A percentile compares a stretch with the other conserved stretches of the same genome.
phyloP scores from a whole-genome alignment of 306 rosid genomes.

The Hippophae rhamnoides region DNA sequence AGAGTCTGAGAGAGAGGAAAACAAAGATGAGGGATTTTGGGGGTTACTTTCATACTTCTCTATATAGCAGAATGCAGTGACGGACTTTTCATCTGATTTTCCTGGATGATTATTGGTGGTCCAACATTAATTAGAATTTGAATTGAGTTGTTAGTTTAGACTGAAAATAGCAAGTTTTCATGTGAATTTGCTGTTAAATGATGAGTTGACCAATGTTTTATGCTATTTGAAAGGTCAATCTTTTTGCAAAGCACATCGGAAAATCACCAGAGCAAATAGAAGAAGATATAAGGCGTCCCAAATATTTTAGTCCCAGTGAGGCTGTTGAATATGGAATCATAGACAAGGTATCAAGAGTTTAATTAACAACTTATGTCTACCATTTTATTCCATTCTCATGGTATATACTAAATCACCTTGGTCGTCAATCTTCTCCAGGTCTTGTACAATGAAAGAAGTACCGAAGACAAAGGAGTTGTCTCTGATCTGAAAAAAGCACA shows the following conservation, averaged over 20 bases:
- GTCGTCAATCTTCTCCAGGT: conserved; percentile 43
- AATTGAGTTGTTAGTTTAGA: background rate
- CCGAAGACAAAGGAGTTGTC: conserved; percentile 71
- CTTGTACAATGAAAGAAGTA: conserved; percentile 57
- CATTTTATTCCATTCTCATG: background rate
- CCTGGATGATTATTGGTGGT: too few species aligned
- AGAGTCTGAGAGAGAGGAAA: too few species aligned
- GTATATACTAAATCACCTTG: conserved; percentile 1
- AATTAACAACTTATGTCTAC: conserved; percentile 1
- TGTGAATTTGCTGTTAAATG: conserved; percentile 11
- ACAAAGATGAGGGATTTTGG: too few species aligned
- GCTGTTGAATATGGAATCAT: conserved; percentile 97
- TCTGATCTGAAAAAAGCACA: conserved; percentile 79
- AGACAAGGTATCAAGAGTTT: conserved; percentile 59
- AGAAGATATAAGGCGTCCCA: conserved; percentile 82
- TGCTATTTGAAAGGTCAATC: conserved; percentile 51
- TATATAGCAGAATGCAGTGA: too few species aligned
- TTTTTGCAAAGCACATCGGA: conserved; percentile 60
- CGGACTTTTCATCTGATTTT: too few species aligned
- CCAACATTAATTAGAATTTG: too few species aligned
- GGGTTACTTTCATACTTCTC: too few species aligned
- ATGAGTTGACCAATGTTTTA: conserved; percentile 7
- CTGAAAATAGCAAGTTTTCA: background rate
- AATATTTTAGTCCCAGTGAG: conserved; percentile 93
- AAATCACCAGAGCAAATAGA: conserved; percentile 77